Evolutionary conservation across 495 filamentous ascomycete species (phyloP).

Genomic region (Aspergillus sclerotioniger): DNA sequence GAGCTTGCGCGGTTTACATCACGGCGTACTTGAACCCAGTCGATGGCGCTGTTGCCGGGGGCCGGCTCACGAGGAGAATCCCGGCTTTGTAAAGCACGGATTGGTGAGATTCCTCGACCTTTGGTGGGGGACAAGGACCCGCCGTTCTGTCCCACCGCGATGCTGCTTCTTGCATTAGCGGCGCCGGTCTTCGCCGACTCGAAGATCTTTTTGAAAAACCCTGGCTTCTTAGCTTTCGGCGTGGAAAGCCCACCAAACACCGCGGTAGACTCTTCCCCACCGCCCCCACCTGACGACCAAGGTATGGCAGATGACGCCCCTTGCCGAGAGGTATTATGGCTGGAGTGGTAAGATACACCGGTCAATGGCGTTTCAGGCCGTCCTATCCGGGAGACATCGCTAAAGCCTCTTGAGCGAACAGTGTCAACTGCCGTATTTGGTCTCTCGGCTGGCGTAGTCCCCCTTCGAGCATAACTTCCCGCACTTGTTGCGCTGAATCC

Average conservation of each 20-base stretch:
- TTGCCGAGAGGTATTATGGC: conserved; percentile 66
- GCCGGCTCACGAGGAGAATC: conserved; percentile 67
- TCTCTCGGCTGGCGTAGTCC: conserved; percentile 48
- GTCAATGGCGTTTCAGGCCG: conserved; percentile 72
- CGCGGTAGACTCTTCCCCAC: conserved; percentile 46
- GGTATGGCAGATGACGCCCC: conserved; percentile 47
- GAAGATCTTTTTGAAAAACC: conserved; percentile 95
- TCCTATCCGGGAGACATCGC: conserved; percentile 36
- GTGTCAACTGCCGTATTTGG: conserved; percentile 54
- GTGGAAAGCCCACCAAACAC: conserved; percentile 77
- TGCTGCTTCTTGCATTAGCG: conserved; percentile 82
- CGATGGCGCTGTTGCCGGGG: conserved; percentile 56
- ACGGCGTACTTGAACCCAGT: conserved; percentile 94
- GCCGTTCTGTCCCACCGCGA: conserved; percentile 60
- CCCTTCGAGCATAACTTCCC: conserved; percentile 78
- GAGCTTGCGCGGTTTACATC: conserved; percentile 96
- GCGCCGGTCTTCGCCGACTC: conserved; percentile 93
- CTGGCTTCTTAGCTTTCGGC: conserved; percentile 86
- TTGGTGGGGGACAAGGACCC: conserved; percentile 51
- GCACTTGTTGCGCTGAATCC: conserved; percentile 94
- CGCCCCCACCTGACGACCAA: conserved; percentile 38
- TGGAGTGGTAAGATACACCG: conserved; percentile 79
- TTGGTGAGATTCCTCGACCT: conserved; percentile 34
- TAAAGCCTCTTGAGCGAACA: conserved; percentile 41
- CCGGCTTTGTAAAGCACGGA: conserved; percentile 33